phyloP scores from a whole-genome alignment of 164 flowering plant species.

The Piper longum region DNA sequence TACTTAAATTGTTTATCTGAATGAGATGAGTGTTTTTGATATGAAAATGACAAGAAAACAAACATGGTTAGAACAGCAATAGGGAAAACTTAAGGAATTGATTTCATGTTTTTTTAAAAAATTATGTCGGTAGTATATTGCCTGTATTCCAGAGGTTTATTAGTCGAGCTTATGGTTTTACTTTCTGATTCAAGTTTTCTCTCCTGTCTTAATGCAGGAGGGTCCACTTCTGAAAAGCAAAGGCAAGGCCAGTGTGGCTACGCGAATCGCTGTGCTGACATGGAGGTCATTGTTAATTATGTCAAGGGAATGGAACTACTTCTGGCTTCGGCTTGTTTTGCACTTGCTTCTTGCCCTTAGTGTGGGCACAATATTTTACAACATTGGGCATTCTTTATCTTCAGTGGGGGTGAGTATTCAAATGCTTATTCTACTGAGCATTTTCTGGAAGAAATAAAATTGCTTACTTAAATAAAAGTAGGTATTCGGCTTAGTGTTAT shows the following conservation, averaged over 20 bases:
- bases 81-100: too few relatives aligned
- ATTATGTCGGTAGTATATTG: too few relatives aligned
- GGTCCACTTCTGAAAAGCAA: conserved; percentile 82
- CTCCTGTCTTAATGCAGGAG: conserved; percentile 34
- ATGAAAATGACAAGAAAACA: too few relatives aligned
- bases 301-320: conserved; percentile 98
- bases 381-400: conserved; percentile 81
- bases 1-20: too few relatives aligned
- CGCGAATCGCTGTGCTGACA: conserved; percentile 72
- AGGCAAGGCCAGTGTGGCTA: conserved; percentile 56
- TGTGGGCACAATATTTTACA: conserved; percentile 78
- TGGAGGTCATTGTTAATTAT: conserved; percentile 89
- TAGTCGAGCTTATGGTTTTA: too few relatives aligned
- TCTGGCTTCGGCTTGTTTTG: conserved; percentile 85
- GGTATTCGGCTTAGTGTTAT: background rate
- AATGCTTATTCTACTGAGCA: background rate
- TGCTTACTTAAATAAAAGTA: too few relatives aligned
- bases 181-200: too few relatives aligned
- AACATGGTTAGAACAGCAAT: too few relatives aligned
- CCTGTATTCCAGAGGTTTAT: too few relatives aligned
- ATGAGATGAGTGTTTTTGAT: too few relatives aligned
- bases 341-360: conserved; percentile 63
- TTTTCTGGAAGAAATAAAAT: too few relatives aligned
- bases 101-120: too few relatives aligned
- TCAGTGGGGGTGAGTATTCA: conserved; percentile 70